Percentiles rank a stretch among this genome's conserved stretches.
These are phyloP conservation scores for Chrysochromulina parva DNA, from an alignment of 78 protist genomes.

Conservation along the genomic window DNA sequence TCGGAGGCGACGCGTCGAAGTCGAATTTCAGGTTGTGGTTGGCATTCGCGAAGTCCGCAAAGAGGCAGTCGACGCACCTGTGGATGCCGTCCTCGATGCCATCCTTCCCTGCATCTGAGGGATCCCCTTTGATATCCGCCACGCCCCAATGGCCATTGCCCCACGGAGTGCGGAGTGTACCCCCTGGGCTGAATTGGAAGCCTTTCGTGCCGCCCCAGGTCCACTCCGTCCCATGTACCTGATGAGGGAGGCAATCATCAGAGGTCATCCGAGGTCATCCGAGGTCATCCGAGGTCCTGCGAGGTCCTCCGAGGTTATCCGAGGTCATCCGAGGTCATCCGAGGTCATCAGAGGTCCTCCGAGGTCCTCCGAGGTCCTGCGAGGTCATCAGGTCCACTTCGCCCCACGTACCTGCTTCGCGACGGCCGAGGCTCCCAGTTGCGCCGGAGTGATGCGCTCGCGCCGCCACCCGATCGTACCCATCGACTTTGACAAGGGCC, in stretches of 20 bases:
- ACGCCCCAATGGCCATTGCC: neutral
- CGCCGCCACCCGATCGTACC: conserved; percentile 21
- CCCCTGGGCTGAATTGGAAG: neutral
- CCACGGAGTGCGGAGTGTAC: neutral
- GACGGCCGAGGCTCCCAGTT: too few relatives aligned
- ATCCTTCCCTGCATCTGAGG: neutral
- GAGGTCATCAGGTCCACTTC: too few relatives aligned
- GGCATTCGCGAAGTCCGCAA: neutral
- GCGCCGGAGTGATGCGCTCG: neutral
- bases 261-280: too few relatives aligned
- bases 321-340: too few relatives aligned
- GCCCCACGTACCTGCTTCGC: too few relatives aligned
- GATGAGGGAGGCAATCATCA: too few relatives aligned
- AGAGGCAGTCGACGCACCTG: neutral
- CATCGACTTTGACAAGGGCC: neutral
- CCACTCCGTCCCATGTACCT: neutral
- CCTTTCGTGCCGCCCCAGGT: neutral
- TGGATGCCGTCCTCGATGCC: neutral
- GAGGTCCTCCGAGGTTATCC: too few relatives aligned
- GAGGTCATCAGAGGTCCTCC: too few relatives aligned
- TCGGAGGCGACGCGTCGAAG: neutral
- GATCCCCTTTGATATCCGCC: neutral
- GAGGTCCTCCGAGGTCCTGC: too few relatives aligned
- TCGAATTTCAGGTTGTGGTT: neutral
- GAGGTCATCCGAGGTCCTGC: too few relatives aligned